These are phyloP conservation scores for Escovopsis sp. DNA, from an alignment of 2,329 filamentous ascomycete genomes.

Conservation along the genomic window DNA sequence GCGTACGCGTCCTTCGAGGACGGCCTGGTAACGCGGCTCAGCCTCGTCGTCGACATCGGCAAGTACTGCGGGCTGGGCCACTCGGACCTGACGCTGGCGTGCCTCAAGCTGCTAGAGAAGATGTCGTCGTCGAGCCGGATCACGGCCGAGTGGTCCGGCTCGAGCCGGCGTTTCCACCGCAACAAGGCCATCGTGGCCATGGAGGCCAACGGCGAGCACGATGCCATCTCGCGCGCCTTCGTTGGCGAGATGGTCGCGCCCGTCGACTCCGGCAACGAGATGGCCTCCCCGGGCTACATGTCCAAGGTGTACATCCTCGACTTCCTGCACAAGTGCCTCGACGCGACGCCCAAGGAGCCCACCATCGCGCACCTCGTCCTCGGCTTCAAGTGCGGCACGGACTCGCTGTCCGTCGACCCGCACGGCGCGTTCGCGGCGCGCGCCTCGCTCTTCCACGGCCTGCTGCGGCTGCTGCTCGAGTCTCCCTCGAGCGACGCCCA, in stretches of 20 bases:
- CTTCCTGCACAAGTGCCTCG: constrained; percentile 69
- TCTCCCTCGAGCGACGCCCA: constrained; percentile 50
- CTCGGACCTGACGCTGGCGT: constrained; percentile 62
- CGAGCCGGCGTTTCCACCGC: constrained; percentile 46
- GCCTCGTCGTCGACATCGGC: constrained; percentile 67
- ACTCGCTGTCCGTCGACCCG: constrained; percentile 50
- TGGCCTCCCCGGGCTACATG: constrained; percentile 55
- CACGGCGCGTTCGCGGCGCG: constrained; percentile 56
- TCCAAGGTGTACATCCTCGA: constrained; percentile 76
- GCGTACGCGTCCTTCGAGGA: constrained; percentile 86
- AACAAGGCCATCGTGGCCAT: constrained; percentile 83
- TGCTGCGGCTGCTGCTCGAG: constrained; percentile 56
- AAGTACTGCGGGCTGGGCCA: constrained; percentile 78
- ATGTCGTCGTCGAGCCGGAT: constrained; percentile 74
- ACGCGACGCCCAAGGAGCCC: constrained; percentile 58
- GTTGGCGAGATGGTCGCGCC: constrained; percentile 50
- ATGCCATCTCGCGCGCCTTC: constrained; percentile 63
- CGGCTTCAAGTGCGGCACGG: constrained; percentile 67
- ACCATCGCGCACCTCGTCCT: constrained; percentile 83
- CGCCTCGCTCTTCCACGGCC: constrained; percentile 67
- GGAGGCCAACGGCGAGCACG: constrained; percentile 63
- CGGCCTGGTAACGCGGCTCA: constrained; percentile 66
- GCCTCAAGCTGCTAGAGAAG: constrained; percentile 69
- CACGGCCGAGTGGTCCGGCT: constrained; percentile 50
- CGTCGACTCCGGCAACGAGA: constrained; percentile 59